These are phyloP conservation scores for Exophiala bonariae DNA, from an alignment of 2,329 filamentous ascomycete genomes.

Conservation along the genomic window DNA sequence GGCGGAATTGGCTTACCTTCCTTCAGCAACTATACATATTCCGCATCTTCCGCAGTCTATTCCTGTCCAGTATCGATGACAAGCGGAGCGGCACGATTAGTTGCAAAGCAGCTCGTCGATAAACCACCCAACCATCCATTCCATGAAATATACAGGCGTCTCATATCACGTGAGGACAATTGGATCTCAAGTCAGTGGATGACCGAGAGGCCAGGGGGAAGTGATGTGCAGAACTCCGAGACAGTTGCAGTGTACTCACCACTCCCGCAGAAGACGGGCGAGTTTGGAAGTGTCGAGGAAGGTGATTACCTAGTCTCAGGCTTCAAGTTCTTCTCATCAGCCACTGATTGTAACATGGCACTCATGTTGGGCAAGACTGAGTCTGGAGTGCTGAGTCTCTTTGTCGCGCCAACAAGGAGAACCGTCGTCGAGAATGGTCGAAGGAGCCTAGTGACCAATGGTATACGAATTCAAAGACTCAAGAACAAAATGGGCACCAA, in stretches of 20 bases:
- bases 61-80: constrained; percentile 33
- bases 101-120: constrained; percentile 18
- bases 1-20: too few species aligned
- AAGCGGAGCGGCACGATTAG: constrained; percentile 29
- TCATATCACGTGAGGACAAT: constrained; percentile 23
- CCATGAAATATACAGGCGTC: constrained; percentile 18
- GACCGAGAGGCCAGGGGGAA: constrained; percentile 38
- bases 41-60: constrained; percentile 30
- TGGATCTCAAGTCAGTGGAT: constrained; percentile 62
- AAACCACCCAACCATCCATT: constrained; percentile 27
- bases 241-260: constrained; percentile 29
- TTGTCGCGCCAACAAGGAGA: constrained; percentile 63
- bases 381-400: constrained; percentile 56
- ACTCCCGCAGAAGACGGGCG: constrained; percentile 27
- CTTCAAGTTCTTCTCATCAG: constrained; percentile 65
- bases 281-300: constrained; percentile 43
- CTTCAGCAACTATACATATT: constrained; percentile 31
- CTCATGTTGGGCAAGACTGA: constrained; percentile 63
- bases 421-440: constrained; percentile 21
- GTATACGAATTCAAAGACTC: constrained; percentile 63
- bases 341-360: constrained; percentile 65
- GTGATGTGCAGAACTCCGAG: constrained; percentile 36
- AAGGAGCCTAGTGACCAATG: constrained; percentile 56
- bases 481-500: constrained; percentile 69
- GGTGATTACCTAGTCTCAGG: constrained; percentile 38